Evolutionary conservation across 306 rosid species (phyloP).

Genomic region (apple (Malus domestica)): DNA sequence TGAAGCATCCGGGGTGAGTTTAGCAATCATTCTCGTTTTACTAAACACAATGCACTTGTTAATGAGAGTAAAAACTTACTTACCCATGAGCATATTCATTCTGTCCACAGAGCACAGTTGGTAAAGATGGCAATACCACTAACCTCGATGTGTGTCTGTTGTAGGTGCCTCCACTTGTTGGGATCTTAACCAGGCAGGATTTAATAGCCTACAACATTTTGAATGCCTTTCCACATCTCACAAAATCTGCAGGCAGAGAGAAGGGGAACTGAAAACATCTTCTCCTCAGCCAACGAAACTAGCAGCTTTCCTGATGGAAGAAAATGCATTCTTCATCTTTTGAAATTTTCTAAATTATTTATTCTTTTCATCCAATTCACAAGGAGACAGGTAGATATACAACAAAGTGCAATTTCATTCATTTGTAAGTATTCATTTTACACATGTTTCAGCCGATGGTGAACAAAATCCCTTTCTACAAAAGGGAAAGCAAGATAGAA

Average conservation of each 20-base stretch:
- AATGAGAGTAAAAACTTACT: background rate
- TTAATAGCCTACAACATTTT: conserved; percentile 65
- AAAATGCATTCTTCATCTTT: conserved; percentile 15
- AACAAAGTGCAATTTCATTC: conserved; percentile 29
- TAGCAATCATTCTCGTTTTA: background rate
- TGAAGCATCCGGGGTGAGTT: conserved; percentile 71
- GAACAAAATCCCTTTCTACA: conserved; percentile 1
- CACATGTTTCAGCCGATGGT: conserved; percentile 18
- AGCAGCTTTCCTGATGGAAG: conserved; percentile 25
- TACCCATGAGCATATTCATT: background rate
- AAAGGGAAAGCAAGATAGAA: conserved; percentile 11
- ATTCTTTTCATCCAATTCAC: conserved; percentile 29
- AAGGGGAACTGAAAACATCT: conserved; percentile 34
- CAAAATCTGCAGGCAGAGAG: conserved; percentile 34
- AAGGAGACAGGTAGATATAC: conserved; percentile 23
- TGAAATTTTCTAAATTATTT: conserved; percentile 17
- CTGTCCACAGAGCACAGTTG: background rate
- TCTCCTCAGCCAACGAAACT: conserved; percentile 9
- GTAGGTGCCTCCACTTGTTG: conserved; percentile 70
- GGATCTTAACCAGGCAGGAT: conserved; percentile 86
- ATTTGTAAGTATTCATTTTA: conserved; percentile 28
- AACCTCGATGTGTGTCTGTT: conserved; percentile 27
- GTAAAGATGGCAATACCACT: conserved; percentile 11
- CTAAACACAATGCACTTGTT: background rate
- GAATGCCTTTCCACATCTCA: conserved; percentile 65